These are phyloP conservation scores for Alternaria conjuncta DNA, from an alignment of 2,329 filamentous ascomycete genomes.

Conservation along the genomic window DNA sequence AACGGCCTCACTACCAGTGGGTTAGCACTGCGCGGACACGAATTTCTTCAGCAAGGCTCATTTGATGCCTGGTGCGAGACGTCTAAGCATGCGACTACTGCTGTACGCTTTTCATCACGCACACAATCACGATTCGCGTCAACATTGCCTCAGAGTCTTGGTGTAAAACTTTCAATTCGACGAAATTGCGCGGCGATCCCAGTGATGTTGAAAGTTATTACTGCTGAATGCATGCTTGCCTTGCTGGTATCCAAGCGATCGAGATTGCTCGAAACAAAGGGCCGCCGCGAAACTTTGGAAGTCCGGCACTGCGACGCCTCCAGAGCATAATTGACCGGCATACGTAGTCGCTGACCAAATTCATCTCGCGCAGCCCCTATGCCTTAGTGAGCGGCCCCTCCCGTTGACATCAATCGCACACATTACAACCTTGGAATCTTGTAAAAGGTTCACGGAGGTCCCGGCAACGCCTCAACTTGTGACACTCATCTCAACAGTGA, in stretches of 20 bases:
- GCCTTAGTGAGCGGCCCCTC: neutral
- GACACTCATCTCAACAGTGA: neutral
- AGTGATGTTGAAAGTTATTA: neutral
- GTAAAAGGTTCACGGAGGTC: neutral
- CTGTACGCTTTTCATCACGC: neutral
- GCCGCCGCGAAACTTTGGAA: neutral
- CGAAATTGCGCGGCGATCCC: neutral
- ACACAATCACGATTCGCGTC: neutral
- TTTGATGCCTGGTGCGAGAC: neutral
- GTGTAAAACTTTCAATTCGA: neutral
- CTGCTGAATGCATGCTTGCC: neutral
- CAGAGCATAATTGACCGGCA: neutral
- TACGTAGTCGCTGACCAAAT: neutral
- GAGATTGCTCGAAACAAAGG: neutral
- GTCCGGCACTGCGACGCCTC: neutral
- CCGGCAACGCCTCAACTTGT: neutral
- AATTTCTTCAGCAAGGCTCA: neutral
- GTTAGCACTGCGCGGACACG: neutral
- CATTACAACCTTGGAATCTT: neutral
- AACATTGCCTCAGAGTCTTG: neutral
- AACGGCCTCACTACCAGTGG: neutral
- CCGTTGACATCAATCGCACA: neutral
- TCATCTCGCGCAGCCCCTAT: neutral
- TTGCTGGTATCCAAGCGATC: neutral
- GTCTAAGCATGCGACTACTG: neutral